phyloP scores from a whole-genome alignment of 495 filamentous ascomycete species.

The Massariosphaeria phaeospora region DNA sequence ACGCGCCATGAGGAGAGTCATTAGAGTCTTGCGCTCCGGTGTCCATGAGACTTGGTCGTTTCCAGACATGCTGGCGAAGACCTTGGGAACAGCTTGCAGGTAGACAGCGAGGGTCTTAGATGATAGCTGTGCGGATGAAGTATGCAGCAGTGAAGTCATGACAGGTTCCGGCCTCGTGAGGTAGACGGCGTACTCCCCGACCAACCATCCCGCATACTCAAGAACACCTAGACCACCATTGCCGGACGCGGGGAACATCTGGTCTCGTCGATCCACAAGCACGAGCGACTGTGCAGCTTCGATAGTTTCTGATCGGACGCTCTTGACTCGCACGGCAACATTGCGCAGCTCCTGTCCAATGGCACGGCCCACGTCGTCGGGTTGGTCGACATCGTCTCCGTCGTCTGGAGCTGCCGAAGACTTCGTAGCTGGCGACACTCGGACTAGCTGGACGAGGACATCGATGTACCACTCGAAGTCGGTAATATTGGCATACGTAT shows the following conservation, averaged over 20 bases:
- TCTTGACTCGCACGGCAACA: conserved; percentile 84
- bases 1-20: conserved; percentile 68
- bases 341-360: conserved; percentile 85
- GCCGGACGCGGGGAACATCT: conserved; percentile 46
- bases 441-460: conserved; percentile 72
- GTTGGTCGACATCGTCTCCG: conserved; percentile 21
- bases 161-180: conserved; percentile 61
- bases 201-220: conserved; percentile 71
- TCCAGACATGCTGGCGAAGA: conserved; percentile 64
- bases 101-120: conserved; percentile 65
- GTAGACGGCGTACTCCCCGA: conserved; percentile 74
- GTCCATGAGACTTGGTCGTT: conserved; percentile 55
- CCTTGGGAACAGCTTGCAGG: conserved; percentile 81
- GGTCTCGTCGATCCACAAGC: conserved; percentile 46
- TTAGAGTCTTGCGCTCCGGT: conserved; percentile 59
- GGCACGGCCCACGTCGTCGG: conserved; percentile 55
- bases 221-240: conserved; percentile 58
- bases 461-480: conserved; percentile 98
- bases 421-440: conserved; percentile 51
- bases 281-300: conserved; percentile 76
- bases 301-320: conserved; percentile 68
- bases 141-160: conserved; percentile 67
- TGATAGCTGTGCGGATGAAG: conserved; percentile 55
- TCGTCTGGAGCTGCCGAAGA: conserved; percentile 14
- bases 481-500: conserved; percentile 74